phyloP scores from a whole-genome alignment of 768 basidiomycete species.

The Boletus huronensis region DNA sequence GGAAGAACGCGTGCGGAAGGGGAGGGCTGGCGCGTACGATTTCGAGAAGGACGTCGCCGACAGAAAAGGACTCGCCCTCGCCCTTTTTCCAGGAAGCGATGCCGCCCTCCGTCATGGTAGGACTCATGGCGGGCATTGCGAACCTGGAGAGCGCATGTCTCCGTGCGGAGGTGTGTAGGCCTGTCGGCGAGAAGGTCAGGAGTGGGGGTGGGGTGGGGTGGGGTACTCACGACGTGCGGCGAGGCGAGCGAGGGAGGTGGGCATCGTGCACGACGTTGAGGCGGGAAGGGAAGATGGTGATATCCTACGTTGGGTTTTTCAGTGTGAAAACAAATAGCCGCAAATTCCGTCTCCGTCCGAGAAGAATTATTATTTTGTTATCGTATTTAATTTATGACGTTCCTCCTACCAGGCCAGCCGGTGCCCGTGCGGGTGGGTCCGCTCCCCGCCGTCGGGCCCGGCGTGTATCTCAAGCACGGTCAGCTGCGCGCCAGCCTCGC shows the following conservation, averaged over 20 bases:
- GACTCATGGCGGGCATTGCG: constrained; percentile 98
- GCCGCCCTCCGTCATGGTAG: constrained; percentile 99
- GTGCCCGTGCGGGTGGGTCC: constrained; percentile 55
- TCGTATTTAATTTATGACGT: constrained; percentile 25
- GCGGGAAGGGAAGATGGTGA: constrained; percentile 8
- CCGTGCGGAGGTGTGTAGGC: constrained; percentile 77
- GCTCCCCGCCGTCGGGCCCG: constrained; percentile 55
- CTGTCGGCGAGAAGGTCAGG: constrained; percentile 37
- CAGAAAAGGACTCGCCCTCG: constrained; percentile 86
- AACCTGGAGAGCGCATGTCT: constrained; percentile 81
- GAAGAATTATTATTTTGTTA: constrained; percentile 2
- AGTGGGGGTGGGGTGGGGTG: background rate
- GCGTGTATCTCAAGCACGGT: constrained; percentile 63
- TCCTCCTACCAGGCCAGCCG: constrained; percentile 77
- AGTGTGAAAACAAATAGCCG: constrained; percentile 23
- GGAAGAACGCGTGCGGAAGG: constrained; percentile 1
- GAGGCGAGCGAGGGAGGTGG: constrained; percentile 60
- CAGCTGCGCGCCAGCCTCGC: constrained; percentile 67
- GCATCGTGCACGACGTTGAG: constrained; percentile 42
- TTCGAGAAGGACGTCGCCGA: constrained; percentile 94
- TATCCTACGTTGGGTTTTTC: constrained; percentile 22
- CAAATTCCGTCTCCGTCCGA: constrained; percentile 25
- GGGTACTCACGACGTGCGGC: constrained; percentile 59
- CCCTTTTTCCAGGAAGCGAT: constrained; percentile 97
- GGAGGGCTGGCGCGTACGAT: constrained; percentile 56